phyloP scores from a whole-genome alignment of 495 filamentous ascomycete genomes.

The Jackrogersella multiformis region DNA sequence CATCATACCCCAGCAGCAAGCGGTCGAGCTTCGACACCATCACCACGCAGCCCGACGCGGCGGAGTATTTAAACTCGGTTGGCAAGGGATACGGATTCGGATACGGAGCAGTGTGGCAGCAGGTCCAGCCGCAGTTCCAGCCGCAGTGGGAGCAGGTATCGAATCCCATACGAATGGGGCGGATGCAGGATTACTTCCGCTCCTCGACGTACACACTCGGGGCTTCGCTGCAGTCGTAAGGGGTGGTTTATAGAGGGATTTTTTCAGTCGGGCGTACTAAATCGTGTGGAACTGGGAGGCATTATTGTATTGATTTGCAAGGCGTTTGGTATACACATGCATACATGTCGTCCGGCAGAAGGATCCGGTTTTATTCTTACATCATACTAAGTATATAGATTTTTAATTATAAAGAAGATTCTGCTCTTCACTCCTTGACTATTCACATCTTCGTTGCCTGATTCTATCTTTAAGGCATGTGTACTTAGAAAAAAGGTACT shows the following conservation, averaged over 20 bases:
- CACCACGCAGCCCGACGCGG: conserved; percentile 38
- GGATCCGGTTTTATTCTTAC: background rate
- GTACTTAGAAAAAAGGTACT: too few species aligned
- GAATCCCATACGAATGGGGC: conserved; percentile 43
- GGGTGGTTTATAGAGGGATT: conserved; percentile 7
- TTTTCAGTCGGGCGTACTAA: background rate
- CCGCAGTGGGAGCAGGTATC: conserved; percentile 7
- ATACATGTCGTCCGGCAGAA: background rate
- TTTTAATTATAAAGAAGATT: conserved; percentile 1
- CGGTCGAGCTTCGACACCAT: conserved; percentile 38
- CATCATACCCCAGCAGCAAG: conserved; percentile 31
- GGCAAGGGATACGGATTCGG: conserved; percentile 1
- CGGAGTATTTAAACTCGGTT: conserved; percentile 5
- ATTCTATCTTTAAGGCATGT: too few species aligned
- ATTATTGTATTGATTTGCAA: too few species aligned
- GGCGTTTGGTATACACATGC: conserved; percentile 5
- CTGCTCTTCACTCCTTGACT: too few species aligned
- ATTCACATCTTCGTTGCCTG: too few species aligned
- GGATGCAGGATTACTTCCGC: conserved; percentile 47
- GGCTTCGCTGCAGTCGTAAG: conserved; percentile 31
- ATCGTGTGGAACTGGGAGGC: too few species aligned
- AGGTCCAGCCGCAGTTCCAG: background rate
- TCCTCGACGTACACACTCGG: conserved; percentile 41
- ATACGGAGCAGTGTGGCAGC: too few species aligned
- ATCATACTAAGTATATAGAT: background rate